Evolutionary conservation across 2,329 filamentous ascomycete genomes (phyloP).

Genomic region (Fusarium penzigii): DNA sequence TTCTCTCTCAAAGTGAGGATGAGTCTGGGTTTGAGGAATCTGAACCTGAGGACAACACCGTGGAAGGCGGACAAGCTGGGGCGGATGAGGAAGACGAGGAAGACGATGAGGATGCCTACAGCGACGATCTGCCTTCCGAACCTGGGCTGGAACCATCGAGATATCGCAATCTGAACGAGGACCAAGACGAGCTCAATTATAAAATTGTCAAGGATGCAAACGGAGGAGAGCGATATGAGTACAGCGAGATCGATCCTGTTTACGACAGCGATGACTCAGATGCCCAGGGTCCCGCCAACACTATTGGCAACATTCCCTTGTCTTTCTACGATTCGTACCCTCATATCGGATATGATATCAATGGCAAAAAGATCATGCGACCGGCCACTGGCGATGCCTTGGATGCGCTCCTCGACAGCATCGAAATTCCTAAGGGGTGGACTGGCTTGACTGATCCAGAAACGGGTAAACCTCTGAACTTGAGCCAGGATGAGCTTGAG

Average conservation of each 20-base stretch:
- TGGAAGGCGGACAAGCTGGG: conserved; percentile 25
- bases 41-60: conserved; percentile 36
- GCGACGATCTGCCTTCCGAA: conserved; percentile 32
- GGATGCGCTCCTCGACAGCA: conserved; percentile 91
- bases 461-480: conserved; percentile 87
- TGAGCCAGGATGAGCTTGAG: conserved; percentile 86
- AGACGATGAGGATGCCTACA: conserved; percentile 25
- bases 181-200: conserved; percentile 47
- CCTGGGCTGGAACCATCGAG: conserved; percentile 36
- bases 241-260: conserved; percentile 88
- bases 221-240: conserved; percentile 86
- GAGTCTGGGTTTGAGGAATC: conserved; percentile 54
- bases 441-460: conserved; percentile 92
- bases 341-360: conserved; percentile 98
- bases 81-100: conserved; percentile 42
- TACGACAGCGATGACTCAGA: conserved; percentile 97
- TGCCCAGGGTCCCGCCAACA: conserved; percentile 76
- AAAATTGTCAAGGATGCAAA: conserved; percentile 77
- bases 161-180: conserved; percentile 37
- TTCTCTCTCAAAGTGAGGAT: conserved; percentile 59
- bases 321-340: conserved; percentile 97
- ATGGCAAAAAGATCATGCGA: conserved; percentile 96
- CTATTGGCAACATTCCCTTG: conserved; percentile 91
- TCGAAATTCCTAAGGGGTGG: conserved; percentile 96
- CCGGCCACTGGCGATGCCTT: conserved; percentile 92